phyloP scores from a whole-genome alignment of 768 basidiomycete species.

The Lentinula raphanica region DNA sequence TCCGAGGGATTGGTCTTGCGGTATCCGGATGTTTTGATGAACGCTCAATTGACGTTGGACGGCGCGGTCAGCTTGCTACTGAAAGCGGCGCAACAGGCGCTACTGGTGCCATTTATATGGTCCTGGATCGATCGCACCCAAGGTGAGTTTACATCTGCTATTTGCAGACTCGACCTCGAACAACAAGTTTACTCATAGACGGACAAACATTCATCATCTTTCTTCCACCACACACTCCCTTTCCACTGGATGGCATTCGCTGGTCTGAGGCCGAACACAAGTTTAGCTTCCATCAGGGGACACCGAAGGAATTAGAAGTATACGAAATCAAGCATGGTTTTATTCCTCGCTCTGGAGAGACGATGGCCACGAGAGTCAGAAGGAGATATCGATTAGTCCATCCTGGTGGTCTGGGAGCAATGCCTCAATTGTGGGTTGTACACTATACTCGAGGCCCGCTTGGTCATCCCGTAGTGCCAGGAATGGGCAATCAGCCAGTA shows the following conservation, averaged over 20 bases:
- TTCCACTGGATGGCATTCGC: constrained; percentile 73
- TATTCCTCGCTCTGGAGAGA: constrained; percentile 59
- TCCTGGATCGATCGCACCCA: constrained; percentile 72
- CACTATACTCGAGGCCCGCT: constrained; percentile 69
- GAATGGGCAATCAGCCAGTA: constrained; percentile 53
- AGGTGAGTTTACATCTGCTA: constrained; percentile 37
- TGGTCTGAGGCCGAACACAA: constrained; percentile 71
- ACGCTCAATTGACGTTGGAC: constrained; percentile 52
- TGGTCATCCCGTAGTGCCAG: constrained; percentile 48
- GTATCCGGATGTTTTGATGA: constrained; percentile 61
- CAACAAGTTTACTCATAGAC: constrained; percentile 32
- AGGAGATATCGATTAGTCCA: constrained; percentile 68
- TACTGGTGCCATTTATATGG: constrained; percentile 62
- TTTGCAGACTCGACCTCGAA: neutral
- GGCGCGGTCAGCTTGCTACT: constrained; percentile 54
- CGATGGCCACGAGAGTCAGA: constrained; percentile 60
- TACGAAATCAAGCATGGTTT: constrained; percentile 72
- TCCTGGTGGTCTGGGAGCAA: constrained; percentile 35
- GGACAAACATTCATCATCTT: constrained; percentile 65
- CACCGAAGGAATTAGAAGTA: constrained; percentile 69
- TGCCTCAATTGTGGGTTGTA: constrained; percentile 66
- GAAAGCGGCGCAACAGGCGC: constrained; percentile 53
- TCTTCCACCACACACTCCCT: constrained; percentile 50
- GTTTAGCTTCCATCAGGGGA: constrained; percentile 45
- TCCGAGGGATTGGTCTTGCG: constrained; percentile 63